A percentile compares a stretch with the other conserved stretches of the same genome.
Evolutionary conservation across 2,329 filamentous ascomycete species (phyloP).

Genomic region (Sporothrix brunneoviolacea): DNA sequence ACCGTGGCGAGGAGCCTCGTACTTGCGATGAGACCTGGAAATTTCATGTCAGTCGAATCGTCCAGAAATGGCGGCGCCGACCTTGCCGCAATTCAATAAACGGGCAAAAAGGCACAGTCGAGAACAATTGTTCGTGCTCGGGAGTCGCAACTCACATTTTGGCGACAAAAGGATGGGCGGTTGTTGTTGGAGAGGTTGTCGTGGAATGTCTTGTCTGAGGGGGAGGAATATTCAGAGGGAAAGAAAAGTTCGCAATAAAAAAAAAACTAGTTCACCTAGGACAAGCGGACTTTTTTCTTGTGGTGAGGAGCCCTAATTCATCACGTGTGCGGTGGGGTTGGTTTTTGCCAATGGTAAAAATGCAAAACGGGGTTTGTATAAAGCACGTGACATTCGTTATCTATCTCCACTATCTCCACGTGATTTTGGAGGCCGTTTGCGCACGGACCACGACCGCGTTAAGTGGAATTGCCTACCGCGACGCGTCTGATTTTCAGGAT

Average conservation of each 20-base stretch:
- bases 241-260: slow-evolving; percentile 14
- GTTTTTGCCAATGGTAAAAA: neutral
- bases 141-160: slow-evolving; percentile 14
- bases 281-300: slow-evolving; percentile 13
- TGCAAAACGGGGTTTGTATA: neutral
- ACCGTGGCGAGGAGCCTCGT: slow-evolving; percentile 88
- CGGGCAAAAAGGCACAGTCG: neutral
- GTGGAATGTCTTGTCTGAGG: slow-evolving; percentile 13
- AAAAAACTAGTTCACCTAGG: slow-evolving; percentile 12
- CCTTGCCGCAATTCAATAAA: neutral
- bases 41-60: slow-evolving; percentile 17
- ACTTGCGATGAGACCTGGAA: slow-evolving; percentile 49
- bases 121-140: neutral
- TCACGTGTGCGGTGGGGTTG: slow-evolving; percentile 12
- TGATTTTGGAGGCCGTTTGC: neutral
- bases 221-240: slow-evolving; percentile 4
- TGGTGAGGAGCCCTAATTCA: slow-evolving; percentile 17
- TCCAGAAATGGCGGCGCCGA: neutral
- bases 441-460: slow-evolving; percentile 14
- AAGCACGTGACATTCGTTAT: neutral
- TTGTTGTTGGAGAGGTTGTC: slow-evolving; percentile 13
- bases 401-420: neutral
- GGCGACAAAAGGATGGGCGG: slow-evolving; percentile 9
- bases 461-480: slow-evolving; percentile 14
- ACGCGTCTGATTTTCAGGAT: slow-evolving; percentile 14